A percentile compares a stretch with the other conserved stretches of the same genome.
phyloP scores from a whole-genome alignment of 2,329 filamentous ascomycete genomes.

The Teratosphaeria nubilosa region DNA sequence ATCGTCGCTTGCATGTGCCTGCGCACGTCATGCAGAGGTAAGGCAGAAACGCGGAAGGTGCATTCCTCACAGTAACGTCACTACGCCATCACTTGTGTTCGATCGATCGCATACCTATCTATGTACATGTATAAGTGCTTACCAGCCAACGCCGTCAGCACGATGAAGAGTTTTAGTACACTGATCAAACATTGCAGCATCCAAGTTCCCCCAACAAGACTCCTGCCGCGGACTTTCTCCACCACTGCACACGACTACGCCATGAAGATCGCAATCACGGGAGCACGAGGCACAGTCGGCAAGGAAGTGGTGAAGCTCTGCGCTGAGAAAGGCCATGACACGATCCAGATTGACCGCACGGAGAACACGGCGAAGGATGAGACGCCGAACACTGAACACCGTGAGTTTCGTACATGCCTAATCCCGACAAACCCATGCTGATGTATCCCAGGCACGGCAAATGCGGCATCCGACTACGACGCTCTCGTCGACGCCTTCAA shows the following conservation, averaged over 20 bases:
- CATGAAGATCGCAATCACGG: constrained; percentile 29
- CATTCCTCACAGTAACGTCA: neutral
- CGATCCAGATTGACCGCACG: constrained; percentile 25
- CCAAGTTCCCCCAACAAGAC: neutral
- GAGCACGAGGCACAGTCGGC: constrained; percentile 27
- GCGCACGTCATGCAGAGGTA: neutral
- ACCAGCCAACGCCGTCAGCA: too few species aligned
- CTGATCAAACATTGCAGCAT: neutral
- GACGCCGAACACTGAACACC: constrained; percentile 24
- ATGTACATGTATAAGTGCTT: too few species aligned
- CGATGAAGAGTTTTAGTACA: neutral
- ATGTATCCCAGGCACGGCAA: constrained; percentile 7
- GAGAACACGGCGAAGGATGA: constrained; percentile 10
- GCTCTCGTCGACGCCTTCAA: constrained; percentile 23
- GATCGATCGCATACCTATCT: neutral
- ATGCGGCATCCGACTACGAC: constrained; percentile 15
- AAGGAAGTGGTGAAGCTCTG: constrained; percentile 23
- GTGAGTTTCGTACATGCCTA: constrained; percentile 23
- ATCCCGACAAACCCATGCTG: neutral
- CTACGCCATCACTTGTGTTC: neutral
- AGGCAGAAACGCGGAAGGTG: neutral
- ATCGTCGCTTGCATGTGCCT: neutral
- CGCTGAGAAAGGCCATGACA: constrained; percentile 24
- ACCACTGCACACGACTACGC: neutral
- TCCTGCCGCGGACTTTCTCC: neutral